Conservation (phyloP, 2,329 filamentous ascomycete genomes). For the Nemania bipapillata region DNA sequence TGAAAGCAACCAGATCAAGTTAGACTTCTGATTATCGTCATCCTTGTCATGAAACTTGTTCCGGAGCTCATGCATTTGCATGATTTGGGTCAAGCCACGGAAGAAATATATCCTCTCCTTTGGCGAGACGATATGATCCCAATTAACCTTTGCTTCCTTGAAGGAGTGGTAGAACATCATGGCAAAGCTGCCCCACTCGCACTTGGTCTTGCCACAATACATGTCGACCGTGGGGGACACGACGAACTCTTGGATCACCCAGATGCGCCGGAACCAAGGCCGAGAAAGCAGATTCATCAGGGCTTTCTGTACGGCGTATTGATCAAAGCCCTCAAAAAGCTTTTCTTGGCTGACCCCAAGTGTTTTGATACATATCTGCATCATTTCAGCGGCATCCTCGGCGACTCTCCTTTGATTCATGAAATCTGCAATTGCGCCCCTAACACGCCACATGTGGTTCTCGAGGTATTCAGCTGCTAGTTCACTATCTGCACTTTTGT, state of each 20-base stretch:
- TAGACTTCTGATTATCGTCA: background rate
- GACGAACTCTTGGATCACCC: conserved; percentile 5
- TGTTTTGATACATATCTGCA: conserved; percentile 9
- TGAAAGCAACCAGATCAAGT: background rate
- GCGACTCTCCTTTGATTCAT: background rate
- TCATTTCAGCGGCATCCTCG: background rate
- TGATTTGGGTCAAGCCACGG: conserved; percentile 1
- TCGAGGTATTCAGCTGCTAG: conserved; percentile 5
- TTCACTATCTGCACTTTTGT: conserved; percentile 1
- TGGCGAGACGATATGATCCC: conserved; percentile 1
- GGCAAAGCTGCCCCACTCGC: background rate
- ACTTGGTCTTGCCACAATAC: background rate
- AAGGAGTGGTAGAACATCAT: conserved; percentile 7
- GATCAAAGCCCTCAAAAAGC: conserved; percentile 16
- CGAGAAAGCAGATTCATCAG: conserved; percentile 1
- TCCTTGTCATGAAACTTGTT: background rate
- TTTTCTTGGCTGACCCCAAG: background rate
- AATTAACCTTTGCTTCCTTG: conserved; percentile 1
- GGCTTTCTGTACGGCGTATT: conserved; percentile 1
- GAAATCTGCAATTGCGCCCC: conserved; percentile 1
- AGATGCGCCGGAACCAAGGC: conserved; percentile 1
- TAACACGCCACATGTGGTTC: conserved; percentile 5
- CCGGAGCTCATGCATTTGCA: conserved; percentile 16
- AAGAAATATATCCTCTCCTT: background rate
- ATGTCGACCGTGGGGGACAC: conserved; percentile 1